Evolutionary conservation across 2,329 filamentous ascomycete species (phyloP).

Genomic region (Venturia carpophila): DNA sequence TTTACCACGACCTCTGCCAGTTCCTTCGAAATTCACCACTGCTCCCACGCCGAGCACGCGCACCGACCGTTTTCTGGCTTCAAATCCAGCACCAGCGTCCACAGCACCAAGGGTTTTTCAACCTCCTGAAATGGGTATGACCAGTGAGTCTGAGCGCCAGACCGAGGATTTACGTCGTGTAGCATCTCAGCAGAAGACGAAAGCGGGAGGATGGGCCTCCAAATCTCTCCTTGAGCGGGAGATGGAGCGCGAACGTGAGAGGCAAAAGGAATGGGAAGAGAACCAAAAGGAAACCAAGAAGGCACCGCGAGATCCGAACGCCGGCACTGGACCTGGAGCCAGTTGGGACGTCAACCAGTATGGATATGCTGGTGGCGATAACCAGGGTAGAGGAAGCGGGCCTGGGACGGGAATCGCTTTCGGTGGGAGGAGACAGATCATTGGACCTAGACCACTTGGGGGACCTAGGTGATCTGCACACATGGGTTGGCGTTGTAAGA

Average conservation of each 20-base stretch:
- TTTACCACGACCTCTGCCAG: slow-evolving; percentile 27
- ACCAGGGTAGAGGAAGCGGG: slow-evolving; percentile 56
- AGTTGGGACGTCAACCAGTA: slow-evolving; percentile 72
- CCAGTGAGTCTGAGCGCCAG: slow-evolving; percentile 53
- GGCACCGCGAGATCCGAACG: slow-evolving; percentile 45
- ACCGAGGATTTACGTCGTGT: slow-evolving; percentile 53
- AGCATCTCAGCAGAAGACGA: slow-evolving; percentile 53
- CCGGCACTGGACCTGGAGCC: slow-evolving; percentile 60
- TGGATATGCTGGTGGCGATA: slow-evolving; percentile 68
- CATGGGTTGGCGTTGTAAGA: not conserved
- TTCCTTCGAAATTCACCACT: slow-evolving; percentile 24
- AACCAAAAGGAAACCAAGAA: slow-evolving; percentile 58
- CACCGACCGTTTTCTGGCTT: slow-evolving; percentile 51
- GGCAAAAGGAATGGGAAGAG: slow-evolving; percentile 74
- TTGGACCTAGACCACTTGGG: slow-evolving; percentile 58
- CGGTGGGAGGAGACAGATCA: slow-evolving; percentile 65
- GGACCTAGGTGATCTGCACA: slow-evolving; percentile 8
- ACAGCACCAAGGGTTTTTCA: slow-evolving; percentile 35
- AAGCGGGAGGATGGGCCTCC: slow-evolving; percentile 54
- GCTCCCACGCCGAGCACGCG: slow-evolving; percentile 27
- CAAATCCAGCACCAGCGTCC: slow-evolving; percentile 44
- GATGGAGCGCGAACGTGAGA: slow-evolving; percentile 70
- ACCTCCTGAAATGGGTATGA: slow-evolving; percentile 47
- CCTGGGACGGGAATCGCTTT: slow-evolving; percentile 55
- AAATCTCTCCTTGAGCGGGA: slow-evolving; percentile 70